phyloP scores from a whole-genome alignment of 192 early-diverging fungal species.

The Podila verticillata region DNA sequence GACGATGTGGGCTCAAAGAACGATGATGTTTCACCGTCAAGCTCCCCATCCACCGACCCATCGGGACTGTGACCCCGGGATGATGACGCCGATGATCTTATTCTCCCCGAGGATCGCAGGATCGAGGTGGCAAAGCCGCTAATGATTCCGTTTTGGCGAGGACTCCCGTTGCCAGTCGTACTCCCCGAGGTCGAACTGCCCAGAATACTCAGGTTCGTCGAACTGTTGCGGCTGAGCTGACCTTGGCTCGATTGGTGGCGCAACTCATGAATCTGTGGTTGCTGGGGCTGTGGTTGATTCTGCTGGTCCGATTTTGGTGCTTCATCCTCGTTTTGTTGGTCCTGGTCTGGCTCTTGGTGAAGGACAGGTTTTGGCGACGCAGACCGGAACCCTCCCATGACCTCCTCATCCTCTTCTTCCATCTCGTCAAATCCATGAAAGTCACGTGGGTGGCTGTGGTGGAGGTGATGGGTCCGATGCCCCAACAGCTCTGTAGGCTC shows the following conservation, averaged over 20 bases:
- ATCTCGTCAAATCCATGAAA: conserved; percentile 29
- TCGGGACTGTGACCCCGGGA: not conserved
- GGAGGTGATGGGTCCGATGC: conserved; percentile 14
- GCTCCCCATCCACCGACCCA: not conserved
- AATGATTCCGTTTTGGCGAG: conserved; percentile 28
- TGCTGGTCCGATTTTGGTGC: not conserved
- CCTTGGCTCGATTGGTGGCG: conserved; percentile 36
- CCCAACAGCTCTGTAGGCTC: conserved; percentile 38
- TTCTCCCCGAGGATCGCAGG: not conserved
- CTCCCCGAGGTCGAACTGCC: conserved; percentile 16
- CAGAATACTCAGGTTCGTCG: conserved; percentile 28
- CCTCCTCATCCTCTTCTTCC: conserved; percentile 27
- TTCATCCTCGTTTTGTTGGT: not conserved
- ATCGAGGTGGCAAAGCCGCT: conserved; percentile 13
- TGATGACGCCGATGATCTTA: conserved; percentile 5
- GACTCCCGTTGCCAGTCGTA: conserved; percentile 1
- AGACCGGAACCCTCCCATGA: conserved; percentile 11
- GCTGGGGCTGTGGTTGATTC: not conserved
- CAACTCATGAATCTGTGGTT: conserved; percentile 11
- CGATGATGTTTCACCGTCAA: not conserved
- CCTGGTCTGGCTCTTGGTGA: not conserved
- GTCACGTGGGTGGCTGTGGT: not conserved
- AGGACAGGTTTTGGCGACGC: conserved; percentile 5
- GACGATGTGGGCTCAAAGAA: conserved; percentile 13
- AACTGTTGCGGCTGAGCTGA: conserved; percentile 16